Conservation (phyloP, 1,284 basidiomycete genomes). For the Apiotrichum domesticum region DNA sequence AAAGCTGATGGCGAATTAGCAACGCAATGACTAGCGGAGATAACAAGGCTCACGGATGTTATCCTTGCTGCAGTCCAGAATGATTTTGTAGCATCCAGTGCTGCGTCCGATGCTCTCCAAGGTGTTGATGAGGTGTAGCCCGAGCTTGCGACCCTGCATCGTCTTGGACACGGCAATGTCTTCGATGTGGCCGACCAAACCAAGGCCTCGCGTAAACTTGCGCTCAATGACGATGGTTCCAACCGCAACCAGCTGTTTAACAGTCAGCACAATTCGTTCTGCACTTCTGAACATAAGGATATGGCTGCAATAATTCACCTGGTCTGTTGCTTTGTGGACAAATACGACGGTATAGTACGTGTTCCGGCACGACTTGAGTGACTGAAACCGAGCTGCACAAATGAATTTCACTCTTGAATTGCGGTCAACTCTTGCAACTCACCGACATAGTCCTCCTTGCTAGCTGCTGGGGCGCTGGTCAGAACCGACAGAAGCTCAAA, state of each 20-base stretch:
- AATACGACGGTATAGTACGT: slow-evolving; percentile 84
- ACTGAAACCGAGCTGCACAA: too few relatives aligned
- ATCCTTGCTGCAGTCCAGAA: slow-evolving; percentile 84
- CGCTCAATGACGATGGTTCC: slow-evolving; percentile 84
- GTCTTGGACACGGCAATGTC: slow-evolving; percentile 88
- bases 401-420: too few relatives aligned
- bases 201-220: slow-evolving; percentile 81
- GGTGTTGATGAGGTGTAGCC: slow-evolving; percentile 76
- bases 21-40: not conserved
- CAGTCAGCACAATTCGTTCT: too few relatives aligned
- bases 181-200: slow-evolving; percentile 88
- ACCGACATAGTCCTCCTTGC: slow-evolving; percentile 57
- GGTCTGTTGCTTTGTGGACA: slow-evolving; percentile 65
- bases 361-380: slow-evolving; percentile 44
- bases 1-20: slow-evolving; percentile 58
- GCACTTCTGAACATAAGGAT: too few relatives aligned
- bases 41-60: slow-evolving; percentile 68
- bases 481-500: slow-evolving; percentile 76
- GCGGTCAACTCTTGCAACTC: not conserved
- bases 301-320: slow-evolving; percentile 22
- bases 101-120: slow-evolving; percentile 71
- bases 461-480: slow-evolving; percentile 67
- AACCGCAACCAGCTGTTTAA: slow-evolving; percentile 63
- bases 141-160: slow-evolving; percentile 80
- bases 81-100: slow-evolving; percentile 87